Percentiles rank a stretch among this genome's conserved stretches.
Conservation (phyloP, 768 basidiomycete species). For the Lactifluus volemus region DNA sequence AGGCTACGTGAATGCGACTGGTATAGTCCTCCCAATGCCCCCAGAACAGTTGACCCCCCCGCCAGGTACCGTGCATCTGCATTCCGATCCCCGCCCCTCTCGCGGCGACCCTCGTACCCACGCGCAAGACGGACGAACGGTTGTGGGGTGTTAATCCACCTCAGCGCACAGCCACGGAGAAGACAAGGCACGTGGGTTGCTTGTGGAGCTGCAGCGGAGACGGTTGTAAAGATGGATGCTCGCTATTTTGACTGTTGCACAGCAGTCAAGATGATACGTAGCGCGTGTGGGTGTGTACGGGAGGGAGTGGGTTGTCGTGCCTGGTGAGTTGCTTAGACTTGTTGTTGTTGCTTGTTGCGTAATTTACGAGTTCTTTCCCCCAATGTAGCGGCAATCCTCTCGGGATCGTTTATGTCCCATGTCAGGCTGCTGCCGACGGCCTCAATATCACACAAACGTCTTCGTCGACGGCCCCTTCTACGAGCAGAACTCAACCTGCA, state of each 20-base stretch:
- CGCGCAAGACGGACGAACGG: constrained; percentile 37
- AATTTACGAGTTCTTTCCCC: constrained; percentile 7
- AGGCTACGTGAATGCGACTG: constrained; percentile 7
- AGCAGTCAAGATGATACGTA: constrained; percentile 42
- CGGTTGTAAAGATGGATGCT: constrained; percentile 48
- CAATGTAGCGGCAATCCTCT: constrained; percentile 52
- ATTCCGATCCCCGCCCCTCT: constrained; percentile 19
- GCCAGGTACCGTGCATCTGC: constrained; percentile 21
- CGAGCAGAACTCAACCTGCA: constrained; percentile 26
- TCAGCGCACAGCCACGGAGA: constrained; percentile 43
- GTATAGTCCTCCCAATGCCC: constrained; percentile 8
- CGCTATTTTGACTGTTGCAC: constrained; percentile 47
- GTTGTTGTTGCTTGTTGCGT: not conserved
- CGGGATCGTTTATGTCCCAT: constrained; percentile 54
- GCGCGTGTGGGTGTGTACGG: constrained; percentile 55
- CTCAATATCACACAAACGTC: constrained; percentile 31
- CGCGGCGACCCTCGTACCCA: constrained; percentile 16
- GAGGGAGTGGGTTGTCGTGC: constrained; percentile 60
- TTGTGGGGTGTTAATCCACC: constrained; percentile 55
- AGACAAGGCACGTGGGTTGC: constrained; percentile 52
- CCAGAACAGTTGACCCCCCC: constrained; percentile 28
- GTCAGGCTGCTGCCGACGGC: constrained; percentile 45
- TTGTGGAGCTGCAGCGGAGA: constrained; percentile 40
- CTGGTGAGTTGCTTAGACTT: constrained; percentile 33
- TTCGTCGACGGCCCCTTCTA: constrained; percentile 30